A percentile compares a stretch with the other conserved stretches of the same genome.
phyloP scores from a whole-genome alignment of 768 basidiomycete genomes.

The Lactifluus subvellereus region DNA sequence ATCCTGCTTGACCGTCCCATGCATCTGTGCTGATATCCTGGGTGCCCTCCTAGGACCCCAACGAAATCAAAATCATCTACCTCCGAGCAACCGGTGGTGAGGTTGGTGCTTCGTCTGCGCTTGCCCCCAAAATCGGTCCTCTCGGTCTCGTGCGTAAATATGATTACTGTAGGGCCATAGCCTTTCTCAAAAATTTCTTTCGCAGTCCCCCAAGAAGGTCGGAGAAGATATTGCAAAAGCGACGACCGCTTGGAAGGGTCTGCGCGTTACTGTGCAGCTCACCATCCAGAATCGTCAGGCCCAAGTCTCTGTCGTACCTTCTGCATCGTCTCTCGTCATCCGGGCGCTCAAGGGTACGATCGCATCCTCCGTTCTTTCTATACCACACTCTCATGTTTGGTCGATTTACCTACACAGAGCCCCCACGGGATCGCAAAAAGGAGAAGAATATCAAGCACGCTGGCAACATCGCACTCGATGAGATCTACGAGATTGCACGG shows the following conservation, averaged over 20 bases:
- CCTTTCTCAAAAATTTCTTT: constrained; percentile 14
- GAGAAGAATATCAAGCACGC: constrained; percentile 99
- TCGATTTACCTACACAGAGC: constrained; percentile 49
- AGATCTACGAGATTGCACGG: constrained; percentile 93
- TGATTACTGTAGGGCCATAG: neutral
- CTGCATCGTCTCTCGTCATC: constrained; percentile 96
- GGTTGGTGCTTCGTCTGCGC: constrained; percentile 96
- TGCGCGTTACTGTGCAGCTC: constrained; percentile 96
- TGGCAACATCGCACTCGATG: constrained; percentile 90
- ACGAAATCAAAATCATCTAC: constrained; percentile 98
- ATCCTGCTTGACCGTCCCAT: neutral
- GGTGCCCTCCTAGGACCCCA: constrained; percentile 68
- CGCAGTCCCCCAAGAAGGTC: constrained; percentile 98
- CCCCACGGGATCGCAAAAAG: constrained; percentile 99
- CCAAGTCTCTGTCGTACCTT: constrained; percentile 91
- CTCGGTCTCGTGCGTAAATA: constrained; percentile 80
- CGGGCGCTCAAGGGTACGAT: constrained; percentile 89
- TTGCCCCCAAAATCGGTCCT: constrained; percentile 99
- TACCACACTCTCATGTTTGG: neutral
- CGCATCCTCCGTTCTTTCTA: neutral
- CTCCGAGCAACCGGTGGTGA: constrained; percentile 98
- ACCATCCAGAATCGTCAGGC: constrained; percentile 99
- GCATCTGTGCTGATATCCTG: neutral
- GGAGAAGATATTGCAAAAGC: constrained; percentile 99
- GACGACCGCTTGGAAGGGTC: constrained; percentile 97